Conservation (phyloP, 495 filamentous ascomycete genomes). For the Trichoderma orchidacearum region DNA sequence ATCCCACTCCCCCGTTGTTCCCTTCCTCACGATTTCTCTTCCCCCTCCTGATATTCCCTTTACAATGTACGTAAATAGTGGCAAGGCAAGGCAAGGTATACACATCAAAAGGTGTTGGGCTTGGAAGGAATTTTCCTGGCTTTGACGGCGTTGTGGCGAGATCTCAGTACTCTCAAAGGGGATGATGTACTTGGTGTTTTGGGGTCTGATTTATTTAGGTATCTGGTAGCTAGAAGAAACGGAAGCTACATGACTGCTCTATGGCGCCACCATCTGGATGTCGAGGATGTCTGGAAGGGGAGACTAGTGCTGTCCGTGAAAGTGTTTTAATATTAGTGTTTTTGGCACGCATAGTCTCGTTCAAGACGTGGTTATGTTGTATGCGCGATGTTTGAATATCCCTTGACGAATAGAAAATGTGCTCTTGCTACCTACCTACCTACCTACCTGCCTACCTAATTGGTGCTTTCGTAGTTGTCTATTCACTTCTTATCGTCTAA, state of each 20-base stretch:
- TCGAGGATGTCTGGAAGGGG: no score
- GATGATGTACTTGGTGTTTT: not conserved
- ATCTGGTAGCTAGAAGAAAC: not conserved
- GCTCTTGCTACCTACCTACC: no score
- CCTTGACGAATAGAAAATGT: no score
- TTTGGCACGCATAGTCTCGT: no score
- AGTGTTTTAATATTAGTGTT: no score
- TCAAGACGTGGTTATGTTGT: no score
- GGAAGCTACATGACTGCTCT: not conserved
- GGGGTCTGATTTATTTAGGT: not conserved
- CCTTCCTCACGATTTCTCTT: not conserved
- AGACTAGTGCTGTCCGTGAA: no score
- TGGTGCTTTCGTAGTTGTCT: no score
- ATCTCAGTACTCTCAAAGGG: not conserved
- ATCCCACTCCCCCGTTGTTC: not conserved
- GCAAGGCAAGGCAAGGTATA: slow-evolving; percentile 17
- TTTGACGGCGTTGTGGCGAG: not conserved
- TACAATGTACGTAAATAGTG: slow-evolving; percentile 12
- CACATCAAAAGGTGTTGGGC: slow-evolving; percentile 20
- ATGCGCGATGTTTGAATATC: no score
- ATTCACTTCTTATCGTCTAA: not conserved
- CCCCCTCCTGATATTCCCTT: not conserved
- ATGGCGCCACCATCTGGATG: not conserved
- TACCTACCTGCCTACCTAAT: no score
- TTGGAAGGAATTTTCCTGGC: not conserved